Percentiles rank a stretch among this genome's conserved stretches.
Evolutionary conservation across 1,139 yeast genomes (phyloP).

Genomic region (Suhomyces atakaporum): DNA sequence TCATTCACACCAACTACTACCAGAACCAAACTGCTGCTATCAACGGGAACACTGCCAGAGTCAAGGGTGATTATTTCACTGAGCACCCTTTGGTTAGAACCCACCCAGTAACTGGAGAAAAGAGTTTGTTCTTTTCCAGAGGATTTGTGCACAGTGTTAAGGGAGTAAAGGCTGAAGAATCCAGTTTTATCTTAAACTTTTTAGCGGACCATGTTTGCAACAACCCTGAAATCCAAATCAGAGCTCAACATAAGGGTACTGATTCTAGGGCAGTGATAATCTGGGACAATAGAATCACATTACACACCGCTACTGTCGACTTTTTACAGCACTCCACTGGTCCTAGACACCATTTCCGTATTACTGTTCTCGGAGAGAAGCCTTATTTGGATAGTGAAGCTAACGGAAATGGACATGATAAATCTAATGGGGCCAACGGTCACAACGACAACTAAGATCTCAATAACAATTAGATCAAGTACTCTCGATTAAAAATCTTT

Average conservation of each 20-base stretch:
- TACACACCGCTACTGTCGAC: constrained; percentile 27
- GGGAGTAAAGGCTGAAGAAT: constrained; percentile 26
- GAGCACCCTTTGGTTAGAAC: constrained; percentile 33
- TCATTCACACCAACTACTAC: constrained; percentile 27
- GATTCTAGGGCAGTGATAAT: constrained; percentile 25
- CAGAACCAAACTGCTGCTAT: constrained; percentile 22
- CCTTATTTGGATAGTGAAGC: constrained; percentile 20
- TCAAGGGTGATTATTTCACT: constrained; percentile 26
- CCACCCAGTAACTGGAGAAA: constrained; percentile 33
- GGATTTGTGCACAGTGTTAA: constrained; percentile 26
- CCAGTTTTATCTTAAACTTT: constrained; percentile 24
- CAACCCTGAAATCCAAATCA: constrained; percentile 29
- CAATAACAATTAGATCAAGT: no score
- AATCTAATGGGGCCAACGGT: no score
- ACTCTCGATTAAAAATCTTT: no score
- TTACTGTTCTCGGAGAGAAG: constrained; percentile 29
- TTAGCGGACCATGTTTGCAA: constrained; percentile 24
- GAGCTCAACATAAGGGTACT: constrained; percentile 28
- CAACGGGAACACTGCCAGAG: constrained; percentile 18
- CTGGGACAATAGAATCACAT: constrained; percentile 28
- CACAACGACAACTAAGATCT: no score
- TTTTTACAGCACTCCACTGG: constrained; percentile 24
- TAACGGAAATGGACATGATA: constrained; percentile 13
- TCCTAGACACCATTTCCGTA: constrained; percentile 29
- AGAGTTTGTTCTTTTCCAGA: constrained; percentile 25